Conservation (phyloP, 192 early-diverging fungal genomes). For the Coemansia erecta region DNA sequence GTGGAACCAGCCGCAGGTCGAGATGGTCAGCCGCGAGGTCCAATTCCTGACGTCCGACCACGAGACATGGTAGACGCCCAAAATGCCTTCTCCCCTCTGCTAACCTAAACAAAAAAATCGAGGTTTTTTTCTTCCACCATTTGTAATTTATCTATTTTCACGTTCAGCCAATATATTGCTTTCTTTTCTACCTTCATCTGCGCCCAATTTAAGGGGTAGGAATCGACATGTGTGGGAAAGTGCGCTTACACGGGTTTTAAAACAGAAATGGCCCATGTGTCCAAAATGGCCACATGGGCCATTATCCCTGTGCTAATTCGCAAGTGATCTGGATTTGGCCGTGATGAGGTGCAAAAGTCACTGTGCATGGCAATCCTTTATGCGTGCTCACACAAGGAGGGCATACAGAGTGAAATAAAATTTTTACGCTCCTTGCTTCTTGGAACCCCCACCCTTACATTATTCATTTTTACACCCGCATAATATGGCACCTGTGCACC, state of each 20-base stretch:
- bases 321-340: too few species aligned
- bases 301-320: too few species aligned
- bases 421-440: not conserved
- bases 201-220: too few species aligned
- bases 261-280: too few species aligned
- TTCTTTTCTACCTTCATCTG: slow-evolving; percentile 2
- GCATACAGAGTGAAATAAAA: slow-evolving; percentile 10
- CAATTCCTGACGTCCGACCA: slow-evolving; percentile 20
- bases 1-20: slow-evolving; percentile 42
- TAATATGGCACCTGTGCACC: slow-evolving; percentile 4
- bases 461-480: not conserved
- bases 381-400: too few species aligned
- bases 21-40: slow-evolving; percentile 51
- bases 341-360: too few species aligned
- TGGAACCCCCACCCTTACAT: too few species aligned
- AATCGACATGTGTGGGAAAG: too few species aligned
- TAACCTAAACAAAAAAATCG: not conserved
- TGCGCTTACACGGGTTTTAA: too few species aligned
- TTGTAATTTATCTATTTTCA: not conserved
- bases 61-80: slow-evolving; percentile 28
- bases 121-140: not conserved
- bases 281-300: too few species aligned
- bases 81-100: not conserved
- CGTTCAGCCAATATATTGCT: not conserved
- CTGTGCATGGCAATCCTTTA: too few species aligned